phyloP scores from a whole-genome alignment of 352 stramenopile species.

The Plasmopara viticola region DNA sequence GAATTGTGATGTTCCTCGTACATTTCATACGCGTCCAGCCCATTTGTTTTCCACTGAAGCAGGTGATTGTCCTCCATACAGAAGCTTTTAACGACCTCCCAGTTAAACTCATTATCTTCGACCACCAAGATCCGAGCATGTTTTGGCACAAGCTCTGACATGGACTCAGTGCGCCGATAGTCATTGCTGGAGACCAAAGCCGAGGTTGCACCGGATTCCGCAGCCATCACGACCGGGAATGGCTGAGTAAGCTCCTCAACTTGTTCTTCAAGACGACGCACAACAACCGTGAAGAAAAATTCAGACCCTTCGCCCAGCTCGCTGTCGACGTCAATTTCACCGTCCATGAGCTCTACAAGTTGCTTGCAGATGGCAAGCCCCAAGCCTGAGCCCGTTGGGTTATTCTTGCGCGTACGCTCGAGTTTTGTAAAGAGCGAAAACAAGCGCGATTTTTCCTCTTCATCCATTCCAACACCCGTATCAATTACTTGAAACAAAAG shows the following conservation, averaged over 20 bases:
- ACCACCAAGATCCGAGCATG: conserved; percentile 76
- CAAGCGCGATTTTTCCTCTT: conserved; percentile 51
- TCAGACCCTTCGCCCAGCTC: conserved; percentile 53
- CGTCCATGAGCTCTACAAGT: conserved; percentile 65
- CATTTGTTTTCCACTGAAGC: conserved; percentile 79
- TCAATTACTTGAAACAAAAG: conserved; percentile 68
- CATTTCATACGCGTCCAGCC: conserved; percentile 54
- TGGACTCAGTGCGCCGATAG: conserved; percentile 16
- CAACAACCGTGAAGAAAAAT: conserved; percentile 65
- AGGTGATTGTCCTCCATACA: conserved; percentile 76
- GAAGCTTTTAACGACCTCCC: conserved; percentile 86
- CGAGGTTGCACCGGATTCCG: conserved; percentile 13
- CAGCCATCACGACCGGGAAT: conserved; percentile 33
- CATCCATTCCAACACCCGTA: conserved; percentile 62
- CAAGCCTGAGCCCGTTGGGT: conserved; percentile 55
- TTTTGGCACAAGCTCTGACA: conserved; percentile 40
- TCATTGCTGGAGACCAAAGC: conserved; percentile 11
- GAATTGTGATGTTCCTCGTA: conserved; percentile 71
- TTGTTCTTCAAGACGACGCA: conserved; percentile 45
- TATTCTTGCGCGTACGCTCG: conserved; percentile 61
- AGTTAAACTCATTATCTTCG: conserved; percentile 89
- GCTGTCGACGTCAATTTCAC: conserved; percentile 64
- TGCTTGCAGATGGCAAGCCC: conserved; percentile 73
- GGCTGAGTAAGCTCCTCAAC: conserved; percentile 39
- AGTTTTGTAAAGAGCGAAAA: conserved; percentile 68